These are phyloP conservation scores for Histomonas meleagridis DNA, from an alignment of 208 protist species.

Conservation along the genomic window DNA sequence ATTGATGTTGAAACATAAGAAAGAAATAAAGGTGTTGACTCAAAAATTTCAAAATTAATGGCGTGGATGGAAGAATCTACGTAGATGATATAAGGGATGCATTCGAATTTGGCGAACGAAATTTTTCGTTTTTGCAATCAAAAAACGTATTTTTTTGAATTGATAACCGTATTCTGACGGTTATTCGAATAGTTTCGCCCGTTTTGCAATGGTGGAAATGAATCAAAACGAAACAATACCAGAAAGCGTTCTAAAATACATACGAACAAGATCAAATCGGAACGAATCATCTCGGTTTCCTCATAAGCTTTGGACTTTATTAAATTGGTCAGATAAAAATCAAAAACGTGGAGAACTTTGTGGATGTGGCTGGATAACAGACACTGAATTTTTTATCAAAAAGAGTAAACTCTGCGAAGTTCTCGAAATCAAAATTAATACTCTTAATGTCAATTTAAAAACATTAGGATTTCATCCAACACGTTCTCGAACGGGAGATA, in stretches of 20 bases:
- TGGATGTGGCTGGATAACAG: not conserved
- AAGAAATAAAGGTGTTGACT: no score
- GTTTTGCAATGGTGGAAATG: no score
- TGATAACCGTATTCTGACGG: no score
- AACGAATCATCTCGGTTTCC: not conserved
- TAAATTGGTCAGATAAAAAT: not conserved
- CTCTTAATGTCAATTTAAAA: constrained; percentile 8
- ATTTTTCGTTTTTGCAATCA: no score
- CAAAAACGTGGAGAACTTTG: not conserved
- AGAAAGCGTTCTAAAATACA: not conserved
- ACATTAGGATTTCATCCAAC: not conserved
- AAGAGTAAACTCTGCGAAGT: not conserved
- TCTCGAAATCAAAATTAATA: not conserved
- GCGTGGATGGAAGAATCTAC: no score
- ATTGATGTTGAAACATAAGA: no score
- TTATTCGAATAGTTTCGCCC: no score
- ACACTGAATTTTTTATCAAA: constrained; percentile 1
- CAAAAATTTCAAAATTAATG: no score
- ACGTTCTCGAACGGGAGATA: not conserved
- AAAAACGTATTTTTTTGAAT: no score
- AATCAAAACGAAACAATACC: not conserved
- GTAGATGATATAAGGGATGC: no score
- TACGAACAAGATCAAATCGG: not conserved
- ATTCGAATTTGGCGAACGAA: no score
- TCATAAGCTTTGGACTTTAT: not conserved